Percentiles rank a stretch among this genome's conserved stretches.
phyloP scores from a whole-genome alignment of 2,329 filamentous ascomycete genomes.

The Chalaropsis ovoidea region DNA sequence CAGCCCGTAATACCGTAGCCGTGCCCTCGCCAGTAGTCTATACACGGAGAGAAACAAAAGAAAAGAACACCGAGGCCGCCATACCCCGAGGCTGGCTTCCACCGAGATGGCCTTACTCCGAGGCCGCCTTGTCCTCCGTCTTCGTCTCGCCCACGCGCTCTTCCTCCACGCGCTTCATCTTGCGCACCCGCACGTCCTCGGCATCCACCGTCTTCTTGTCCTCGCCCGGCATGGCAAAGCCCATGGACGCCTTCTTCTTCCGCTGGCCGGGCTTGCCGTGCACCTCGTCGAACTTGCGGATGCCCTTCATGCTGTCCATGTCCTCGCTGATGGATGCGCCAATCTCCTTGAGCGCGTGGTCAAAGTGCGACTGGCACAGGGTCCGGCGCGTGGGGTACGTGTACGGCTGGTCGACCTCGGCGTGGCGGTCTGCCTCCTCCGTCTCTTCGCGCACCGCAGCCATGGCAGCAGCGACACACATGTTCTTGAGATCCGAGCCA shows the following conservation, averaged over 20 bases:
- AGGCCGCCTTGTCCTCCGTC: background rate
- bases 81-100: too few relatives aligned
- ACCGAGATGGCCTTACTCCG: too few relatives aligned
- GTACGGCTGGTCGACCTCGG: constrained; percentile 28
- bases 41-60: too few relatives aligned
- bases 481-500: constrained; percentile 72
- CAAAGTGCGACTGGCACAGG: constrained; percentile 63
- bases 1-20: too few relatives aligned
- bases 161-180: background rate
- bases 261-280: constrained; percentile 56
- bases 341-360: constrained; percentile 76
- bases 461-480: constrained; percentile 69
- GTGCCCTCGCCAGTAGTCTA: too few relatives aligned
- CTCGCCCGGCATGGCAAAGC: constrained; percentile 42
- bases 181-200: constrained; percentile 40
- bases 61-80: background rate
- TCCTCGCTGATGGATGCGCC: constrained; percentile 88
- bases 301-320: constrained; percentile 74
- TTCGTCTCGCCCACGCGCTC: background rate
- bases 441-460: constrained; percentile 68
- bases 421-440: constrained; percentile 33
- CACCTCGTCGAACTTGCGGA: constrained; percentile 90
- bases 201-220: constrained; percentile 34
- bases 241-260: constrained; percentile 46
- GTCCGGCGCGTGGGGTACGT: constrained; percentile 29